phyloP scores from a whole-genome alignment of 495 filamentous ascomycete genomes.

The Sporormia fimetaria region DNA sequence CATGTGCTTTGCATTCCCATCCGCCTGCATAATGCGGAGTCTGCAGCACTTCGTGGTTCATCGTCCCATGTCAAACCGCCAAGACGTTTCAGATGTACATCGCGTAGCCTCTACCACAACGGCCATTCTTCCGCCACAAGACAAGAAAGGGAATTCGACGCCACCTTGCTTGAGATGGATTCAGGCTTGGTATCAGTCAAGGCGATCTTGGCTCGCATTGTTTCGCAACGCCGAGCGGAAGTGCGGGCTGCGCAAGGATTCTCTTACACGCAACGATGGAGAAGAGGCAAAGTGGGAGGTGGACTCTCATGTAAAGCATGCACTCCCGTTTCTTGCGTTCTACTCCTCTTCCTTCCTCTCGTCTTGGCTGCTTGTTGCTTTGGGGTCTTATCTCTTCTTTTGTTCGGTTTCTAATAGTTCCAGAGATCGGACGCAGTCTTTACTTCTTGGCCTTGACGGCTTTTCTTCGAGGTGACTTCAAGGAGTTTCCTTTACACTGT shows the following conservation, averaged over 20 bases:
- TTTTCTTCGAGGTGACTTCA: neutral
- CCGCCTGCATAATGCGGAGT: too few relatives aligned
- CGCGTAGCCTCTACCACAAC: neutral
- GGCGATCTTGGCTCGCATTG: neutral
- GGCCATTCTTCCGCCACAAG: neutral
- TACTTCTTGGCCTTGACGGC: too few relatives aligned
- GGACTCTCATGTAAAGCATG: conserved; percentile 6
- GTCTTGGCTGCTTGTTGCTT: neutral
- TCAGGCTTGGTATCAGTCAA: conserved; percentile 2
- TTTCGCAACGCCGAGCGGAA: neutral
- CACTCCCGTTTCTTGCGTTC: conserved; percentile 8
- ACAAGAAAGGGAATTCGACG: neutral
- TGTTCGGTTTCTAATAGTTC: conserved; percentile 2
- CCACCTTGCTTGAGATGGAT: neutral
- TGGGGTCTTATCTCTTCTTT: conserved; percentile 3
- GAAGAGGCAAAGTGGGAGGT: neutral
- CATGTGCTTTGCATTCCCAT: too few relatives aligned
- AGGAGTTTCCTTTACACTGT: neutral
- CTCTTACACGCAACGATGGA: neutral
- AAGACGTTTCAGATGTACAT: conserved; percentile 5
- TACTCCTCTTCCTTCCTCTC: neutral
- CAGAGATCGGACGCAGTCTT: too few relatives aligned
- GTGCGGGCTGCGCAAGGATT: neutral
- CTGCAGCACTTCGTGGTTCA: conserved; percentile 7
- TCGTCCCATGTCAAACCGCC: conserved; percentile 2